Percentiles rank a stretch among this genome's conserved stretches.
Conservation (phyloP, 2,329 filamentous ascomycete species). For the Ophiostoma novo-ulmi region DNA sequence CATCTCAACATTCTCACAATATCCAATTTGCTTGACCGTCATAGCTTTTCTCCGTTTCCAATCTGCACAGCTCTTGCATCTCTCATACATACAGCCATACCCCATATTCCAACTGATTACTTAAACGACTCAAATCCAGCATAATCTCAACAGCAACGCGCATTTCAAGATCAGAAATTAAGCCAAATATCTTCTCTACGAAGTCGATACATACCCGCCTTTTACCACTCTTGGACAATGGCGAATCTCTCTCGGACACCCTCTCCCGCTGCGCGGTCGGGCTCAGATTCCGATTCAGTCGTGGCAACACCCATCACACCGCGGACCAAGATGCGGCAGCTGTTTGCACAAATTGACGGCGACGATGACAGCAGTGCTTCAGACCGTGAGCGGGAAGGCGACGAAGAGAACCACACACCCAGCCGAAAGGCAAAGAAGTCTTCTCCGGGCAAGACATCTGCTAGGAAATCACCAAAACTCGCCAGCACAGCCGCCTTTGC, state of each 20-base stretch:
- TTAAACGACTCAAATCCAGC: not conserved
- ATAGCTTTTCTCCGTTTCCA: not conserved
- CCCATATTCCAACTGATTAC: not conserved
- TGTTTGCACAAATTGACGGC: constrained; percentile 32
- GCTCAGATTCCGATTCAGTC: constrained; percentile 38
- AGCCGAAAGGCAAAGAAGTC: constrained; percentile 17
- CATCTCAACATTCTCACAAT: not conserved
- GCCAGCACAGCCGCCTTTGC: not conserved
- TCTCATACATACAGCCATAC: not conserved
- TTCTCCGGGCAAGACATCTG: not conserved
- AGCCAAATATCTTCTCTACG: not conserved
- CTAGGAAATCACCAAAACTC: constrained; percentile 8
- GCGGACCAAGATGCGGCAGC: constrained; percentile 50
- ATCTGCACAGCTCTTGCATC: not conserved
- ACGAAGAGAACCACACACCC: constrained; percentile 18
- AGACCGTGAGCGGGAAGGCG: constrained; percentile 20
- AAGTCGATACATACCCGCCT: not conserved
- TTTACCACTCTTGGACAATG: constrained; percentile 19
- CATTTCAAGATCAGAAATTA: not conserved
- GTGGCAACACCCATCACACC: constrained; percentile 48
- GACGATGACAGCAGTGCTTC: constrained; percentile 20
- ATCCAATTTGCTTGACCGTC: not conserved
- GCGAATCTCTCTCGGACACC: constrained; percentile 27
- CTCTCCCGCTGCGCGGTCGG: constrained; percentile 41
- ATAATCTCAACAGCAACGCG: not conserved